phyloP scores from a whole-genome alignment of 2,329 filamentous ascomycete genomes.

The Apiospora aurea region DNA sequence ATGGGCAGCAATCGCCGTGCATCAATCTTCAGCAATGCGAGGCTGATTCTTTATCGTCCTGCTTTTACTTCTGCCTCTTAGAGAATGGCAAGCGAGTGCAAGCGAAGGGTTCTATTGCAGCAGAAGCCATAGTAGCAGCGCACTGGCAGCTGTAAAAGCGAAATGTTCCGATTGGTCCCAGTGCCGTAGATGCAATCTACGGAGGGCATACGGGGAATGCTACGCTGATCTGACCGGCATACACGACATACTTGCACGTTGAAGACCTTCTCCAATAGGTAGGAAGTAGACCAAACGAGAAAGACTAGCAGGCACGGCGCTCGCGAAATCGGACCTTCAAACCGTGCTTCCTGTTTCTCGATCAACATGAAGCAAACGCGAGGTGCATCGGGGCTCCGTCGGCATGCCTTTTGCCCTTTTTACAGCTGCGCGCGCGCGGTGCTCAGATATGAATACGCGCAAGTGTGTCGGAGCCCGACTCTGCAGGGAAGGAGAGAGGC shows the following conservation, averaged over 20 bases:
- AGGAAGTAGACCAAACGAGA: not conserved
- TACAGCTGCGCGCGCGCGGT: not conserved
- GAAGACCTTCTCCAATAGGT: constrained; percentile 14
- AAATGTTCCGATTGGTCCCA: constrained; percentile 10
- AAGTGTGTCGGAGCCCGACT: not conserved
- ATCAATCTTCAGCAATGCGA: not conserved
- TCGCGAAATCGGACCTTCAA: not conserved
- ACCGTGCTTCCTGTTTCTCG: not conserved
- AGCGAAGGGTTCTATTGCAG: not conserved
- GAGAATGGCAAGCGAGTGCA: not conserved
- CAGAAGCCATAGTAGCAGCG: not conserved
- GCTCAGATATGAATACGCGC: not conserved
- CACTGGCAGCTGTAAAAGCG: not conserved
- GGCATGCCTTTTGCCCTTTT: not conserved
- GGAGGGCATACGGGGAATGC: not conserved
- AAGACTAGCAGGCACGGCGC: not conserved
- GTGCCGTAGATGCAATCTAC: not conserved
- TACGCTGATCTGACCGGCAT: not conserved
- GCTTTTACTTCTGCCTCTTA: not conserved
- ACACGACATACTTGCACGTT: not conserved
- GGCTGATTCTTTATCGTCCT: not conserved
- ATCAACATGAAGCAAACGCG: not conserved
- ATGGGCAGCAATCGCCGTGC: not conserved
- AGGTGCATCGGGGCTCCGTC: not conserved
- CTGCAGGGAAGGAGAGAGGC: no score